Percentiles rank a stretch among this genome's conserved stretches.
These are phyloP conservation scores for Russula earlei DNA, from an alignment of 768 basidiomycete genomes.

Conservation along the genomic window DNA sequence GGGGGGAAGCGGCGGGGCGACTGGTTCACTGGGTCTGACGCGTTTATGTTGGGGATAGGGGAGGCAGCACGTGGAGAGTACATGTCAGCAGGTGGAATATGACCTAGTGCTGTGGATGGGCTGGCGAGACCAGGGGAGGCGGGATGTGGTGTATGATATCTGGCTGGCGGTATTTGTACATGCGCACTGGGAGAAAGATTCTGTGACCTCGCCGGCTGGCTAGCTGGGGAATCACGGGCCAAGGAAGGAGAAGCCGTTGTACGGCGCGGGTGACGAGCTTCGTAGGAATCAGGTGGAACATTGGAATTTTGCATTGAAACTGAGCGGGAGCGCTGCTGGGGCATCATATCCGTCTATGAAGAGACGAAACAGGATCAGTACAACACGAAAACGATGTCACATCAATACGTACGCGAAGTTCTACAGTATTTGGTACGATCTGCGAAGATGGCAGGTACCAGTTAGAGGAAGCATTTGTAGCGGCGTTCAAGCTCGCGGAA, in stretches of 20 bases:
- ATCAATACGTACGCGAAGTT: conserved; percentile 1
- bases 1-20: conserved; percentile 8
- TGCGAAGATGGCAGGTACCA: neutral
- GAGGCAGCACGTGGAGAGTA: neutral
- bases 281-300: neutral
- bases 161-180: conserved; percentile 7
- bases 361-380: neutral
- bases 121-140: neutral
- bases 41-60: neutral
- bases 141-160: neutral
- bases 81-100: neutral
- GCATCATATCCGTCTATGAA: neutral
- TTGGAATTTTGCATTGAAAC: neutral
- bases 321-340: neutral
- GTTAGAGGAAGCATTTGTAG: neutral
- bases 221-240: neutral
- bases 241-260: neutral
- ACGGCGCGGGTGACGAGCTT: neutral
- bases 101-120: neutral
- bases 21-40: neutral
- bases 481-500: neutral
- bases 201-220: neutral
- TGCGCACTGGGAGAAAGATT: neutral
- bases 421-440: neutral
- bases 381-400: too few relatives aligned